These are phyloP conservation scores for Hypoxylon trugodes DNA, from an alignment of 495 filamentous ascomycete genomes.

Conservation along the genomic window DNA sequence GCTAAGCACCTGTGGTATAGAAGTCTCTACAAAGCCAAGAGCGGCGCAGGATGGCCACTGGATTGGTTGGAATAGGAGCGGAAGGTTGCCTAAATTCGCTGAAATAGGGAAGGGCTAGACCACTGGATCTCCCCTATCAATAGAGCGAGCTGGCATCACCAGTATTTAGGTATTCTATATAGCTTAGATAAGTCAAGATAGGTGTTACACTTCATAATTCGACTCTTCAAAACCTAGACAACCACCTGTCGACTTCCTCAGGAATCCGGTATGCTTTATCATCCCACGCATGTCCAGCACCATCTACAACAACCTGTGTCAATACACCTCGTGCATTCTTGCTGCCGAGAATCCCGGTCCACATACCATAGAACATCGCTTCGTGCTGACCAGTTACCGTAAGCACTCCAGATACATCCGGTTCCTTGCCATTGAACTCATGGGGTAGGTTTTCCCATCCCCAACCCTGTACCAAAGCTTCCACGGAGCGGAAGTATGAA, in stretches of 20 bases:
- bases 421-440: constrained; percentile 34
- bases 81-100: too few species aligned
- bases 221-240: neutral
- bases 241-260: constrained; percentile 38
- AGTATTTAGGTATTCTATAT: neutral
- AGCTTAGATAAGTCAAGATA: neutral
- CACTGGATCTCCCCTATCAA: too few species aligned
- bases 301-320: constrained; percentile 23
- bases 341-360: constrained; percentile 18
- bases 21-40: too few species aligned
- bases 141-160: too few species aligned
- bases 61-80: too few species aligned
- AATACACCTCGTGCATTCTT: constrained; percentile 29
- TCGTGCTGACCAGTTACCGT: constrained; percentile 29
- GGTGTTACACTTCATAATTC: neutral
- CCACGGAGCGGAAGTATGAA: constrained; percentile 30
- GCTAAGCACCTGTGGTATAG: too few species aligned
- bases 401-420: constrained; percentile 31
- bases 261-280: constrained; percentile 28
- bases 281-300: constrained; percentile 29
- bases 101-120: too few species aligned
- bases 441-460: constrained; percentile 36
- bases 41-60: too few species aligned
- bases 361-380: constrained; percentile 16
- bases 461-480: constrained; percentile 29